Percentiles rank a stretch among this genome's conserved stretches.
phyloP scores from a whole-genome alignment of 441 rosid genomes.

The Viola pubescens region DNA sequence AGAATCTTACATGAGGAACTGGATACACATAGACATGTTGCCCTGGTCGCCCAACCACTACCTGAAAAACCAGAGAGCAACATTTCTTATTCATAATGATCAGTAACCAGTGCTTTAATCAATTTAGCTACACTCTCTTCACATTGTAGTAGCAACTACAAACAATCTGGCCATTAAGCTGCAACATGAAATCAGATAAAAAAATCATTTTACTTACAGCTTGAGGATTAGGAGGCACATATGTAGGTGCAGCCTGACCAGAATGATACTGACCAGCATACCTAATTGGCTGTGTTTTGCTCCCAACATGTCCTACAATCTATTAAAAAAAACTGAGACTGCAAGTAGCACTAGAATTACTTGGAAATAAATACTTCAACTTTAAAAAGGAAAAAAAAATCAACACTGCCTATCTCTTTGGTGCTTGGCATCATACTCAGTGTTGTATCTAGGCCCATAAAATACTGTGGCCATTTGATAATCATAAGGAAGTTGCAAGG shows the following conservation, averaged over 20 bases:
- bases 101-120: constrained; percentile 7
- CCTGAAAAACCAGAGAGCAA: constrained; percentile 34
- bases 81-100: constrained; percentile 15
- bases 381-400: background rate
- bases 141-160: background rate
- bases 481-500: no score
- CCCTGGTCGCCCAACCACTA: constrained; percentile 58
- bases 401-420: background rate
- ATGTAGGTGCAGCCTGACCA: constrained; percentile 49
- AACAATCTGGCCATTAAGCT: constrained; percentile 2
- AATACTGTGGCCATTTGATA: no score
- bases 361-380: background rate
- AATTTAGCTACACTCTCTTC: constrained; percentile 1
- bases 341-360: background rate
- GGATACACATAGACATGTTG: constrained; percentile 67
- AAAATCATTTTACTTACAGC: constrained; percentile 32
- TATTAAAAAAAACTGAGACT: constrained; percentile 16
- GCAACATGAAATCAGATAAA: background rate
- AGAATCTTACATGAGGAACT: constrained; percentile 57
- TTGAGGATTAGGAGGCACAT: constrained; percentile 53
- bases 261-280: constrained; percentile 54
- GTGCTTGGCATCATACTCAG: background rate
- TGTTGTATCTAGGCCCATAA: background rate
- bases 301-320: constrained; percentile 47
- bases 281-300: constrained; percentile 49